Evolutionary conservation across 2,329 filamentous ascomycete species (phyloP), one percentile per base, ranked within the genome.

Genomic region (Ophiostoma piceae): DNA sequence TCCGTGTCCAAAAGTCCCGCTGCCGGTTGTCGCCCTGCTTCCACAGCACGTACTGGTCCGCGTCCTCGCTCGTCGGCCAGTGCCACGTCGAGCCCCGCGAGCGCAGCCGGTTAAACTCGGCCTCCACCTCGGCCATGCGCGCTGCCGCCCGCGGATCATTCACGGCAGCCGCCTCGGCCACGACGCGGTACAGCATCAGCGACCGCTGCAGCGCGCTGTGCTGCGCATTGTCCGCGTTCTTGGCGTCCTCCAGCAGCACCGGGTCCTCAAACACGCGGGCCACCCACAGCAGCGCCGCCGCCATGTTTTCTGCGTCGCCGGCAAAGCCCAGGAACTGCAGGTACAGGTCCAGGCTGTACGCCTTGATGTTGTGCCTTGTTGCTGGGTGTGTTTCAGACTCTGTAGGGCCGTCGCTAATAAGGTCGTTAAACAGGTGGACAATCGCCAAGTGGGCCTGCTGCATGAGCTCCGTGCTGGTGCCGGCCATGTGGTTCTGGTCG

Each of bases 281-380:
- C 73, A 90, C 84, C 88, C 88, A 93, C 39, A 79, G 77, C 16
- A 89, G 78, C 5, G 89, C 78, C 3, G 79, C 79, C 5, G 84
- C 81, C 76, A 92, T 86, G 67, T 84, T 86, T 1, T 83, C 79
- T 67, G 82, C 81, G 73, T 92, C 87, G 47, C 84, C 84, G n/a
- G 87, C 77, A 68, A 84, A 83, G 0, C 85, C 89, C 29, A 92
- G 79, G 0, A 86, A 83, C 66, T 88, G 83, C 76, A 92, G 83
- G 75, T 91, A 90, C 1, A 81, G 79, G 74, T 90, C 86, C 1
- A 87, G 75, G 51, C 83, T 77, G 26, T 78, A 78, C 7, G 84
- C 82, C 11, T 77, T 77, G 12, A 88, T 79, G 14, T 80, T 76
- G 51, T 83, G 77, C 1, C 84, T 77, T 71, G 79, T 71, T 16